Conservation (phyloP, 139 green algal genomes). For the Marvania coccoides region DNA sequence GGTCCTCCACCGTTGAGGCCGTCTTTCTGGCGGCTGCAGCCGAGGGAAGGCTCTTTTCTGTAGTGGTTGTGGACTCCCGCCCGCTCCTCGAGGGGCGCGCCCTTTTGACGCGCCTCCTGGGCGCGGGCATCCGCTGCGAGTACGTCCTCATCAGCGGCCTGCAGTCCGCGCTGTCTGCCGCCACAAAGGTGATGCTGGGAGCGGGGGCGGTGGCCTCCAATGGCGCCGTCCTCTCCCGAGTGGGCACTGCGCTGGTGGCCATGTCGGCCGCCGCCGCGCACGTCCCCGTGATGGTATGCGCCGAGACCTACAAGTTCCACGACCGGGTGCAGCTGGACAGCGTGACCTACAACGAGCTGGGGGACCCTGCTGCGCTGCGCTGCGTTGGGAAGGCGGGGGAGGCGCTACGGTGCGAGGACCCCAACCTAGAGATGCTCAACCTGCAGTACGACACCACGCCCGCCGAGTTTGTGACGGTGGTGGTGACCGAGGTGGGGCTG, state of each 20-base stretch:
- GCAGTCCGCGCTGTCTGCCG: constrained; percentile 69
- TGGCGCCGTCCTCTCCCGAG: constrained; percentile 76
- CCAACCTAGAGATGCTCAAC: constrained; percentile 67
- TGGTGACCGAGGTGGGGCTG: constrained; percentile 90
- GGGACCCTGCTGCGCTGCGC: constrained; percentile 61
- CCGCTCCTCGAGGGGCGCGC: constrained; percentile 71
- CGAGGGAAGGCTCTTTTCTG: constrained; percentile 55
- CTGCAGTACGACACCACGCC: constrained; percentile 94
- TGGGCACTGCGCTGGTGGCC: constrained; percentile 77
- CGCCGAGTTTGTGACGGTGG: constrained; percentile 80
- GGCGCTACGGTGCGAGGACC: not conserved
- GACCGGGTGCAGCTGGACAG: constrained; percentile 73
- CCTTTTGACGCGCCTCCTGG: constrained; percentile 52
- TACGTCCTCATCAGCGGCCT: constrained; percentile 71
- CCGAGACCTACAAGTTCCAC: constrained; percentile 94
- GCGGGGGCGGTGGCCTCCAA: constrained; percentile 88
- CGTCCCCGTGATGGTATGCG: constrained; percentile 88
- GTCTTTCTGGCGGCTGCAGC: constrained; percentile 45
- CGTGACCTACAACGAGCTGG: constrained; percentile 95
- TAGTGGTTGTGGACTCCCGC: constrained; percentile 78
- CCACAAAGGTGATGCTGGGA: constrained; percentile 84
- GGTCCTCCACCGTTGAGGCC: constrained; percentile 56
- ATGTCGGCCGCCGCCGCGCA: constrained; percentile 58
- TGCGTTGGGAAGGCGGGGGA: not conserved
- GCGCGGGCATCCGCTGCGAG: constrained; percentile 62